Percentiles rank a stretch among this genome's conserved stretches.
These are phyloP conservation scores for Aspergillus novoparasiticus DNA, from an alignment of 2,329 filamentous ascomycete species.

Conservation along the genomic window DNA sequence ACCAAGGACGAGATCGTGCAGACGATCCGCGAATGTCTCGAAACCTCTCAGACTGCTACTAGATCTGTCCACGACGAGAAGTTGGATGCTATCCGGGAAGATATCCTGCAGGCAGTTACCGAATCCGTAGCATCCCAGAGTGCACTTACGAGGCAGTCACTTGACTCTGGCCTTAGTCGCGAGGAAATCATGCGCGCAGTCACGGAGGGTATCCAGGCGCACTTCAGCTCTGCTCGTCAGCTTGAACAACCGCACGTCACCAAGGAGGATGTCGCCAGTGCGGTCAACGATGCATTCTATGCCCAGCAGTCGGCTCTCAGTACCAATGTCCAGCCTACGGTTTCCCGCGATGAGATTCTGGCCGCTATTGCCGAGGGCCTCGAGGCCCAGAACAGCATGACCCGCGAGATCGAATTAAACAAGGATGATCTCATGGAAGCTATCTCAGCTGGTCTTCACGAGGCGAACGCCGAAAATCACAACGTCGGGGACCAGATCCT, in stretches of 20 bases:
- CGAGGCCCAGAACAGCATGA: slow-evolving; percentile 47
- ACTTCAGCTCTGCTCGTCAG: slow-evolving; percentile 54
- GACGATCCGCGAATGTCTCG: slow-evolving; percentile 81
- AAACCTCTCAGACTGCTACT: slow-evolving; percentile 63
- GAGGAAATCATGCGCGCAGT: slow-evolving; percentile 63
- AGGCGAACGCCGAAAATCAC: slow-evolving; percentile 53
- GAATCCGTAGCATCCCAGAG: slow-evolving; percentile 34
- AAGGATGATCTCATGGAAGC: slow-evolving; percentile 60
- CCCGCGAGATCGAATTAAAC: slow-evolving; percentile 63
- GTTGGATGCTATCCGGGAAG: slow-evolving; percentile 33
- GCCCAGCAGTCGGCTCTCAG: slow-evolving; percentile 32
- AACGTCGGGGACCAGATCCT: slow-evolving; percentile 61
- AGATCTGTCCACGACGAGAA: slow-evolving; percentile 29
- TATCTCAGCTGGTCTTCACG: slow-evolving; percentile 59
- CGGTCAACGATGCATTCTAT: slow-evolving; percentile 36
- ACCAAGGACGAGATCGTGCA: slow-evolving; percentile 82
- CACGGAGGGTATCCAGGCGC: slow-evolving; percentile 57
- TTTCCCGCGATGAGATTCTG: slow-evolving; percentile 59
- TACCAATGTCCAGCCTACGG: slow-evolving; percentile 40
- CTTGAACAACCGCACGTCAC: slow-evolving; percentile 48
- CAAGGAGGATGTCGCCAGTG: slow-evolving; percentile 33
- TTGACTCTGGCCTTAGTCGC: slow-evolving; percentile 49
- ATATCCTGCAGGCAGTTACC: slow-evolving; percentile 37
- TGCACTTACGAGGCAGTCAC: slow-evolving; percentile 32
- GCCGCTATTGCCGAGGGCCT: slow-evolving; percentile 63